phyloP scores from a whole-genome alignment of 352 stramenopile species.

The Phytophthora europaea region DNA sequence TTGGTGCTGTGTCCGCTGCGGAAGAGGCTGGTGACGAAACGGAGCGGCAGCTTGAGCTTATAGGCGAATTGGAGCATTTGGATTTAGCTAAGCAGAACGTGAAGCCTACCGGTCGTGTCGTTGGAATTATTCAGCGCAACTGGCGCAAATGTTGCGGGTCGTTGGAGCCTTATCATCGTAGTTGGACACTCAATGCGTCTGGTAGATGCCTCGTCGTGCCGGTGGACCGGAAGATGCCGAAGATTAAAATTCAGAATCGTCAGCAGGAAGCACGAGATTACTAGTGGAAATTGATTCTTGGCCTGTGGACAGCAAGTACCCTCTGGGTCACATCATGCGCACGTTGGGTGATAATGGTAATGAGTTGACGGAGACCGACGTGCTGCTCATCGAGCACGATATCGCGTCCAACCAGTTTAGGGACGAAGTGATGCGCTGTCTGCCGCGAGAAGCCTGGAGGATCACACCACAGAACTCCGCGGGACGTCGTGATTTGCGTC shows the following conservation, averaged over 20 bases:
- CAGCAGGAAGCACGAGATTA: slow-evolving; percentile 90
- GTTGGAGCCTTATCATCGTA: background rate
- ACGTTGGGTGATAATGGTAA: slow-evolving; percentile 94
- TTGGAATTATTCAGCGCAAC: background rate
- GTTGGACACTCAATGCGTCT: background rate
- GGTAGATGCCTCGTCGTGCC: slow-evolving; percentile 77
- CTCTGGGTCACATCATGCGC: slow-evolving; percentile 95
- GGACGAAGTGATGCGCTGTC: slow-evolving; percentile 85
- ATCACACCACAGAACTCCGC: slow-evolving; percentile 93
- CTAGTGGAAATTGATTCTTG: slow-evolving; percentile 95
- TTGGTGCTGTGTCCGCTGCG: background rate
- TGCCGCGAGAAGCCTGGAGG: slow-evolving; percentile 76
- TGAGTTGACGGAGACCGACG: slow-evolving; percentile 95
- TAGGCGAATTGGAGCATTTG: background rate
- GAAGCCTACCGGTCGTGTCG: background rate
- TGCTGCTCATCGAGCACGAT: slow-evolving; percentile 96
- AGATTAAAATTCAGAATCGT: slow-evolving; percentile 93
- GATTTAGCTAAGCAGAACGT: background rate
- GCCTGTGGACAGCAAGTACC: slow-evolving; percentile 82
- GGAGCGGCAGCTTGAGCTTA: background rate
- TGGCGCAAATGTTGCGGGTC: background rate
- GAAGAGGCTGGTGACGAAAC: background rate
- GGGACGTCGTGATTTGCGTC: slow-evolving; percentile 49
- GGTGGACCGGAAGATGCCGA: slow-evolving; percentile 89
- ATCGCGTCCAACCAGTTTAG: slow-evolving; percentile 89